These are phyloP conservation scores for Lactifluus subvellereus DNA, from an alignment of 768 basidiomycete species.

Conservation along the genomic window DNA sequence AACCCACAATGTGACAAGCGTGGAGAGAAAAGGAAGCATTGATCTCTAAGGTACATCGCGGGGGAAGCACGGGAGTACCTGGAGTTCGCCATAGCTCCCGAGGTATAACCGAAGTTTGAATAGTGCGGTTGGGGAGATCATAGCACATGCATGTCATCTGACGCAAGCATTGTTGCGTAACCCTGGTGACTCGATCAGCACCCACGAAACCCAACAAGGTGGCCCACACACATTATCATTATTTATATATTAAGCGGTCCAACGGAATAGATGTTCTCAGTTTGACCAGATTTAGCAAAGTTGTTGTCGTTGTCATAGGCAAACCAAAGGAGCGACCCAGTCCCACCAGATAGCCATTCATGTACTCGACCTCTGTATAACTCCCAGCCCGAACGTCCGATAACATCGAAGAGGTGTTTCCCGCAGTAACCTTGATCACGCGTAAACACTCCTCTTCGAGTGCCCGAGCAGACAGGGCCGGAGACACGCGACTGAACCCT, in stretches of 20 bases:
- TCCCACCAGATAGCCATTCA: conserved; percentile 75
- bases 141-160: too few species aligned
- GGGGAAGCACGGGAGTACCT: background rate
- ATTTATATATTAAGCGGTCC: conserved; percentile 36
- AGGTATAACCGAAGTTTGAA: too few species aligned
- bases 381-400: conserved; percentile 57
- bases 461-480: conserved; percentile 37
- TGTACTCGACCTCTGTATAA: conserved; percentile 69
- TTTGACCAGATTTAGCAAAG: conserved; percentile 53
- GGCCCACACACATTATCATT: background rate
- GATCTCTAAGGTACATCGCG: background rate
- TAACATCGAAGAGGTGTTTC: conserved; percentile 79
- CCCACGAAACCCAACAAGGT: background rate
- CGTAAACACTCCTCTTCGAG: conserved; percentile 54
- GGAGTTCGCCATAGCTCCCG: too few species aligned
- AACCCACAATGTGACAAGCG: background rate
- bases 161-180: too few species aligned
- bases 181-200: background rate
- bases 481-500: conserved; percentile 39
- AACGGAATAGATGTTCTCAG: conserved; percentile 52
- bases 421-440: conserved; percentile 51
- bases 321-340: conserved; percentile 56
- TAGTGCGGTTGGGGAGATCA: too few species aligned
- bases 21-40: background rate
- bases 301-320: conserved; percentile 49